These are phyloP conservation scores for Saccharomyces pastorianus DNA, from an alignment of 1,139 yeast species.

Conservation along the genomic window DNA sequence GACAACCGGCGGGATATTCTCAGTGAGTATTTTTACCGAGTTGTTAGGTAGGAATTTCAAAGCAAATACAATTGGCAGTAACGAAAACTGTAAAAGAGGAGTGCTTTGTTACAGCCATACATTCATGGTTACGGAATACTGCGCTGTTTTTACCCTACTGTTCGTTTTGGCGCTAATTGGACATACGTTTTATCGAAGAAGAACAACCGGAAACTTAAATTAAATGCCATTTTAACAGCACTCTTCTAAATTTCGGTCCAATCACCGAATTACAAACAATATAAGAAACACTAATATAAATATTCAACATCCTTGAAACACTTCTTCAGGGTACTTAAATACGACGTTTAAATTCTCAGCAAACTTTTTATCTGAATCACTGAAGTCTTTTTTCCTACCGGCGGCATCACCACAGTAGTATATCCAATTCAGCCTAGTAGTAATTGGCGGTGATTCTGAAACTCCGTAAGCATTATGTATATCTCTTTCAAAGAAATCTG, in stretches of 20 bases:
- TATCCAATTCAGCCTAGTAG: slow-evolving; percentile 35
- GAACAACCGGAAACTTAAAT: background rate
- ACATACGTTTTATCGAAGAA: slow-evolving; percentile 5
- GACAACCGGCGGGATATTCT: slow-evolving; percentile 46
- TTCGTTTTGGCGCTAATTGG: slow-evolving; percentile 11
- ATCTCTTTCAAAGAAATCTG: slow-evolving; percentile 42
- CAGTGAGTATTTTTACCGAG: slow-evolving; percentile 34
- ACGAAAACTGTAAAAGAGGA: slow-evolving; percentile 20
- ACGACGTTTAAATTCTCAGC: slow-evolving; percentile 48
- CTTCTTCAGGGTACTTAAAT: slow-evolving; percentile 67
- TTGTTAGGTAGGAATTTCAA: slow-evolving; percentile 39
- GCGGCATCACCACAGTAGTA: slow-evolving; percentile 96
- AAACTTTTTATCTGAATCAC: slow-evolving; percentile 67
- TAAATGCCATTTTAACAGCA: background rate
- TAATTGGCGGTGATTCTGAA: background rate
- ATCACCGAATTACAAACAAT: background rate
- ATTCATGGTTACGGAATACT: slow-evolving; percentile 16
- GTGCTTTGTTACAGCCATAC: slow-evolving; percentile 25
- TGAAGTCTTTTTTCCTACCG: slow-evolving; percentile 67
- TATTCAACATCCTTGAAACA: slow-evolving; percentile 13
- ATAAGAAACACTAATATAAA: background rate
- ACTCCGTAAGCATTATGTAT: slow-evolving; percentile 7
- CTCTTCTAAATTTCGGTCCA: background rate
- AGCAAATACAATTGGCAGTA: slow-evolving; percentile 13
- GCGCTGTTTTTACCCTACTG: slow-evolving; percentile 12